Conservation (phyloP, 176 grass and related monocot genomes). For the Eleusine coracana region DNA sequence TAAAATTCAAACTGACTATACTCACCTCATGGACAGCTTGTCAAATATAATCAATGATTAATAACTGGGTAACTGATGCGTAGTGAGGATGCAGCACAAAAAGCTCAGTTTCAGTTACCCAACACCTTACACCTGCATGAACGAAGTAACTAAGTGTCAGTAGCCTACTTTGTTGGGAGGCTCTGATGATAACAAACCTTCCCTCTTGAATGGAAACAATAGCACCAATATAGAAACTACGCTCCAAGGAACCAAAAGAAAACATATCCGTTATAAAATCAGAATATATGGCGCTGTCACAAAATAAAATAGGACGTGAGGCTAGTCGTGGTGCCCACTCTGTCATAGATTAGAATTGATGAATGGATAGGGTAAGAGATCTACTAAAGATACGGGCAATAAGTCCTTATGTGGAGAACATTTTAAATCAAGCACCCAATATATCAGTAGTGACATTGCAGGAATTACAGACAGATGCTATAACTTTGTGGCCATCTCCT, state of each 20-base stretch:
- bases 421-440: constrained; percentile 28
- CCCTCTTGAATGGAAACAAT: background rate
- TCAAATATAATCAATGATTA: constrained; percentile 23
- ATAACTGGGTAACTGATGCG: constrained; percentile 10
- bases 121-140: constrained; percentile 29
- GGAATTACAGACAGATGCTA: background rate
- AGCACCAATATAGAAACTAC: background rate
- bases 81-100: constrained; percentile 10
- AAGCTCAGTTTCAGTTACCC: constrained; percentile 26
- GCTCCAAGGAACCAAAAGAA: background rate
- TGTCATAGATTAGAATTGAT: constrained; percentile 22
- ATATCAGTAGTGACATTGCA: constrained; percentile 42
- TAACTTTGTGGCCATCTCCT: constrained; percentile 2
- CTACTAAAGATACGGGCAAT: constrained; percentile 28
- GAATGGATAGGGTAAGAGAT: constrained; percentile 22
- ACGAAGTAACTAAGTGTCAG: background rate
- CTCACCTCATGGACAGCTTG: constrained; percentile 30
- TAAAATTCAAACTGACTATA: constrained; percentile 3
- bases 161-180: constrained; percentile 13
- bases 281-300: background rate
- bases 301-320: background rate
- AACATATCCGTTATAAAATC: background rate
- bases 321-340: constrained; percentile 3
- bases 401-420: constrained; percentile 11
- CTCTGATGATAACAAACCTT: background rate